These are phyloP conservation scores for Panicum hallii DNA, from an alignment of 202 grass and related monocot species.

Conservation along the genomic window DNA sequence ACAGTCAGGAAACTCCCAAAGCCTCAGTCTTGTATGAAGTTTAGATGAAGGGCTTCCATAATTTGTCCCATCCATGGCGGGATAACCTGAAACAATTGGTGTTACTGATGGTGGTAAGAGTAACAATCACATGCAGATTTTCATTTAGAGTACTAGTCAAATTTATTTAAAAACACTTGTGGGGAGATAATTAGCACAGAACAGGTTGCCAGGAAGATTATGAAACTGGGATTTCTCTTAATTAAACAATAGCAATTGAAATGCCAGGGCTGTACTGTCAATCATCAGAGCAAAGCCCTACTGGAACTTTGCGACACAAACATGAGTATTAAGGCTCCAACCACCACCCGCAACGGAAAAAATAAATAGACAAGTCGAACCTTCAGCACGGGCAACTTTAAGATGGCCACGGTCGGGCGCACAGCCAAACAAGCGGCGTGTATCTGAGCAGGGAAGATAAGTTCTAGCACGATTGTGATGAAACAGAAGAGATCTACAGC, in stretches of 20 bases:
- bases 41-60: conserved; percentile 42
- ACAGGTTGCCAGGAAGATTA: neutral
- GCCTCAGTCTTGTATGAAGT: conserved; percentile 72
- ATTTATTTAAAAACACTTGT: conserved; percentile 14
- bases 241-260: conserved; percentile 1
- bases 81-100: conserved; percentile 32
- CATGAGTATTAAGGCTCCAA: conserved; percentile 5
- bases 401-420: neutral
- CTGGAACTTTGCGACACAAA: conserved; percentile 18
- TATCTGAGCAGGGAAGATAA: neutral
- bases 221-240: neutral
- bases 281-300: conserved; percentile 10
- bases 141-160: neutral
- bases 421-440: neutral
- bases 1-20: conserved; percentile 81
- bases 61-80: conserved; percentile 29
- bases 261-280: neutral
- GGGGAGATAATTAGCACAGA: neutral
- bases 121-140: conserved; percentile 8
- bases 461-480: neutral
- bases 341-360: neutral
- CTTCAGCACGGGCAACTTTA: conserved; percentile 26
- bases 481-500: neutral
- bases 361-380: conserved; percentile 15
- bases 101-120: neutral